These are phyloP conservation scores for Ogataea neopini DNA, from an alignment of 805 yeast genomes.

Conservation along the genomic window DNA sequence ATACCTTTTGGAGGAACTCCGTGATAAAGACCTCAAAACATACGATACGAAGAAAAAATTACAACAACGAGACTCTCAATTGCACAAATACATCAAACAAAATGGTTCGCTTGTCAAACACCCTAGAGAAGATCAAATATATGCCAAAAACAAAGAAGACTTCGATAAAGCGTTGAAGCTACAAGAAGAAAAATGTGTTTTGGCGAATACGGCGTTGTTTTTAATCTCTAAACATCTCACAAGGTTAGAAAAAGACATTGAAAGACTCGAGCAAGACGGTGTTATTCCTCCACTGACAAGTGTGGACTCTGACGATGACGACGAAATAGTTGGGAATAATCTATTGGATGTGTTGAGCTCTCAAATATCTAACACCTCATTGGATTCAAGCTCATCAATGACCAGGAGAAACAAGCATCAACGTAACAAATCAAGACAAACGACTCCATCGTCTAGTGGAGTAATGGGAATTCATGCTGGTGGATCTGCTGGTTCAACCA, in stretches of 20 bases:
- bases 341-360: constrained; percentile 21
- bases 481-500: constrained; percentile 6
- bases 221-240: constrained; percentile 72
- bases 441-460: constrained; percentile 18
- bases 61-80: constrained; percentile 70
- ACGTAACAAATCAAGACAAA: constrained; percentile 21
- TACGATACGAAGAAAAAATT: constrained; percentile 67
- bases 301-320: constrained; percentile 22
- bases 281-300: constrained; percentile 56
- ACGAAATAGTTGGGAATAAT: constrained; percentile 11
- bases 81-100: constrained; percentile 79
- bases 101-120: constrained; percentile 79
- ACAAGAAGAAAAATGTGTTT: constrained; percentile 74
- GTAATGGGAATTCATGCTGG: constrained; percentile 1
- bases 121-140: constrained; percentile 74
- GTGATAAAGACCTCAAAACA: constrained; percentile 63
- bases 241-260: constrained; percentile 73
- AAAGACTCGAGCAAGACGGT: constrained; percentile 78
- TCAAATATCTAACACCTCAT: constrained; percentile 23
- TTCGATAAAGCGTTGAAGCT: constrained; percentile 56
- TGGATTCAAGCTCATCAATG: constrained; percentile 17
- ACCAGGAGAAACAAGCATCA: constrained; percentile 17
- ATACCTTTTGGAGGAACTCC: constrained; percentile 76
- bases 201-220: constrained; percentile 84
- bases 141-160: constrained; percentile 68